Evolutionary conservation across 2,329 filamentous ascomycete genomes (phyloP).

Genomic region (Dactylellina sp.): DNA sequence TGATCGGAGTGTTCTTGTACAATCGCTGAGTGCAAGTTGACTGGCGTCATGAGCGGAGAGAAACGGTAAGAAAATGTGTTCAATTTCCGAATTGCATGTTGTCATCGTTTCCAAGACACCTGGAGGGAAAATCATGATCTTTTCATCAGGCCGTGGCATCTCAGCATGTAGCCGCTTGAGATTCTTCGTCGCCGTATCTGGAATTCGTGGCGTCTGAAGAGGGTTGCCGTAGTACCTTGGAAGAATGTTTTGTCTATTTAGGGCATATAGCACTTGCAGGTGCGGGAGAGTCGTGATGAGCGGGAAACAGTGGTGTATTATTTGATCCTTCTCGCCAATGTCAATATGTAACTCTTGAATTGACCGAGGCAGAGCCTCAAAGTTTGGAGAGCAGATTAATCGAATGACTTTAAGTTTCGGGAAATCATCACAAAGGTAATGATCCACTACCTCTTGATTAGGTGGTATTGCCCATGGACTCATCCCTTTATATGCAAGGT

Average conservation of each 20-base stretch:
- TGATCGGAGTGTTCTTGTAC: conserved; percentile 42
- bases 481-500: conserved; percentile 50
- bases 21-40: conserved; percentile 27
- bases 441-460: conserved; percentile 24
- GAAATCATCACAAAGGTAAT: conserved; percentile 47
- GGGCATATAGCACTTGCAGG: conserved; percentile 38
- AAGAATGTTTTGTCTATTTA: conserved; percentile 45
- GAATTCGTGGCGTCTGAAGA: conserved; percentile 38
- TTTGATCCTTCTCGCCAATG: conserved; percentile 49
- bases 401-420: conserved; percentile 48
- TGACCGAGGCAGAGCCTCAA: conserved; percentile 39
- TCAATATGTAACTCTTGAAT: conserved; percentile 48
- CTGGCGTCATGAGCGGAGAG: conserved; percentile 37
- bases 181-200: conserved; percentile 23
- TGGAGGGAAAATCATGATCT: conserved; percentile 53
- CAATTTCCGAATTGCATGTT: conserved; percentile 40
- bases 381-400: conserved; percentile 53
- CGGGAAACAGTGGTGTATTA: conserved; percentile 51
- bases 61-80: conserved; percentile 49
- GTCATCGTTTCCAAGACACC: conserved; percentile 46
- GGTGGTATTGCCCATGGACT: conserved; percentile 38
- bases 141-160: conserved; percentile 51
- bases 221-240: conserved; percentile 52
- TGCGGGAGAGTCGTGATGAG: conserved; percentile 47
- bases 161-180: conserved; percentile 42